A percentile compares a stretch with the other conserved stretches of the same genome.
Conservation (phyloP, 257 asterid genomes). For the Jaltomata sinuosa region DNA sequence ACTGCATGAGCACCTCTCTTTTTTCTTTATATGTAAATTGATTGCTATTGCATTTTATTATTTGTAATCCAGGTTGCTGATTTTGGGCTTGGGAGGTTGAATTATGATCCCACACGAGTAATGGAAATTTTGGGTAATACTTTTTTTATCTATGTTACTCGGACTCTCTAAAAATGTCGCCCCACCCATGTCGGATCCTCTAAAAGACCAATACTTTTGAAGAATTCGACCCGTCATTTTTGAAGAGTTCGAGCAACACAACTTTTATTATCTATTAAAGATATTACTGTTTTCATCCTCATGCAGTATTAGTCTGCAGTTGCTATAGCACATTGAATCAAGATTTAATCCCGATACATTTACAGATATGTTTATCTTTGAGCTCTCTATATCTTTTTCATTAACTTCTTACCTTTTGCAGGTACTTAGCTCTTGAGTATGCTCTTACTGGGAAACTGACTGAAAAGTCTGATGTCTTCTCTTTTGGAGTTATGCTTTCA, state of each 20-base stretch:
- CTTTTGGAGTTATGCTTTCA: conserved; percentile 83
- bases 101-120: conserved; percentile 82
- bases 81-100: conserved; percentile 88
- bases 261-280: not conserved
- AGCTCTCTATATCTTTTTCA: not conserved
- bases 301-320: not conserved
- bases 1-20: not conserved
- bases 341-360: not conserved
- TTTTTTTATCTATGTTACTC: no score
- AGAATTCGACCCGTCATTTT: no score
- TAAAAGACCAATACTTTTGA: no score
- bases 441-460: conserved; percentile 91
- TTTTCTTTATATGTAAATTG: not conserved
- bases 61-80: conserved; percentile 68
- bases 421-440: conserved; percentile 91
- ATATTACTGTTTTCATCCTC: not conserved
- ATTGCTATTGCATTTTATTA: not conserved
- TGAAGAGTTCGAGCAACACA: no score
- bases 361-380: not conserved
- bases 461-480: conserved; percentile 79
- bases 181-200: no score
- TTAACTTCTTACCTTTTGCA: conserved; percentile 19
- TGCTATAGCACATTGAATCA: not conserved
- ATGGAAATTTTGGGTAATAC: conserved; percentile 91
- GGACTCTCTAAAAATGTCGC: no score